Percentiles rank a stretch among this genome's conserved stretches.
These are phyloP conservation scores for Colletotrichum liaoningense DNA, from an alignment of 2,329 filamentous ascomycete genomes.

Conservation along the genomic window DNA sequence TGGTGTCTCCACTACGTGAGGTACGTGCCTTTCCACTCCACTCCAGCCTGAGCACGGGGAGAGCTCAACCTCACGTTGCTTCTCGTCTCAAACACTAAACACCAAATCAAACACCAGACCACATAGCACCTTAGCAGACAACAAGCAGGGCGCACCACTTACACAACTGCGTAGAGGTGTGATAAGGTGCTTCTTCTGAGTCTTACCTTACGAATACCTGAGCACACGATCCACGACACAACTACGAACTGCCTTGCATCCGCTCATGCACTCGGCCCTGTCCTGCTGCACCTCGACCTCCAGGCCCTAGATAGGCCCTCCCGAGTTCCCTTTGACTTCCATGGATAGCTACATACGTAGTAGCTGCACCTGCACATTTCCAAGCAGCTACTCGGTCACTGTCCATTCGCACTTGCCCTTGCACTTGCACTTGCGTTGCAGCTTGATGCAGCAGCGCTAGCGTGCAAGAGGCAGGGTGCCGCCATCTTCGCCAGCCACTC, in stretches of 20 bases:
- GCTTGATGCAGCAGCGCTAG: slow-evolving; percentile 32
- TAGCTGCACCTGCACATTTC: not conserved
- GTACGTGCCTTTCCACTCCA: not conserved
- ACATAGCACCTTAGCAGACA: too few species aligned
- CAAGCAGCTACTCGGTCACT: too few species aligned
- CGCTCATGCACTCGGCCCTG: not conserved
- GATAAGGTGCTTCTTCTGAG: not conserved
- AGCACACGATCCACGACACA: not conserved
- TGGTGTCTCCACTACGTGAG: not conserved
- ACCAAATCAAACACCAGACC: not conserved
- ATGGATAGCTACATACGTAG: not conserved
- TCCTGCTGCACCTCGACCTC: not conserved
- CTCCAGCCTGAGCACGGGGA: not conserved
- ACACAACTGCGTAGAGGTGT: not conserved
- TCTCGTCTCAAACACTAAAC: not conserved
- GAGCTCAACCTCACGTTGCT: not conserved
- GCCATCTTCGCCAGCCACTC: slow-evolving; percentile 9
- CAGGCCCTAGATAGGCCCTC: not conserved
- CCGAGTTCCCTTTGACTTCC: not conserved
- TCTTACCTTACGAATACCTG: not conserved
- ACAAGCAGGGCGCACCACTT: too few species aligned
- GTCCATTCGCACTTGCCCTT: not conserved
- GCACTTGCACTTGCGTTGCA: slow-evolving; percentile 6
- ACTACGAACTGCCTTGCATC: not conserved
- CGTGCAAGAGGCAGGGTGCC: slow-evolving; percentile 20